Conservation (phyloP, 768 basidiomycete species). For the Rhizopogon sp. region DNA sequence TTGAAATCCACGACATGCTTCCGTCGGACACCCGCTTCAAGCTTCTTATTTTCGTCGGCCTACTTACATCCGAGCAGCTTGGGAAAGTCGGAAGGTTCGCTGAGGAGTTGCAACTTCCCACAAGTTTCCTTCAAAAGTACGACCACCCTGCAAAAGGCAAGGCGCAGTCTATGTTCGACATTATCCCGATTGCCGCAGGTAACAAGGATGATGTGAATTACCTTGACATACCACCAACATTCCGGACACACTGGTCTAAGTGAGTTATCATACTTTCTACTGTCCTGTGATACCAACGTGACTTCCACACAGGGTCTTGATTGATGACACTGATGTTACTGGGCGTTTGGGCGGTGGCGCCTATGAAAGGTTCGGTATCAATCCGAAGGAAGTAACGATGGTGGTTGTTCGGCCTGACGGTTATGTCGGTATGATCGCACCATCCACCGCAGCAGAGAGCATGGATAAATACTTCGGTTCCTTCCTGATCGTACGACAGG, state of each 20-base stretch:
- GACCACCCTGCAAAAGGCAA: slow-evolving; percentile 8
- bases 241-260: slow-evolving; percentile 41
- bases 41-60: slow-evolving; percentile 30
- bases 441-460: slow-evolving; percentile 33
- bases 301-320: slow-evolving; percentile 39
- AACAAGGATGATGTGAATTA: slow-evolving; percentile 30
- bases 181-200: slow-evolving; percentile 21
- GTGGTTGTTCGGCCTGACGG: slow-evolving; percentile 36
- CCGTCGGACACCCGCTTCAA: slow-evolving; percentile 35
- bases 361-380: slow-evolving; percentile 49
- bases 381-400: slow-evolving; percentile 24
- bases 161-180: slow-evolving; percentile 26
- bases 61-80: slow-evolving; percentile 15
- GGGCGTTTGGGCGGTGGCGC: slow-evolving; percentile 47
- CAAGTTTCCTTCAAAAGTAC: slow-evolving; percentile 26
- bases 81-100: slow-evolving; percentile 21
- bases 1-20: slow-evolving; percentile 38
- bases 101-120: slow-evolving; percentile 18
- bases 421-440: slow-evolving; percentile 54
- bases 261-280: slow-evolving; percentile 14
- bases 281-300: neutral
- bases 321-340: slow-evolving; percentile 49
- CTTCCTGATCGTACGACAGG: slow-evolving; percentile 28
- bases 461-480: slow-evolving; percentile 44
- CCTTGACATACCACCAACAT: slow-evolving; percentile 25